Evolutionary conservation across 2,329 filamentous ascomycete species (phyloP), one percentile per base, ranked within the genome.

Genomic region (Fusarium hainanense): DNA sequence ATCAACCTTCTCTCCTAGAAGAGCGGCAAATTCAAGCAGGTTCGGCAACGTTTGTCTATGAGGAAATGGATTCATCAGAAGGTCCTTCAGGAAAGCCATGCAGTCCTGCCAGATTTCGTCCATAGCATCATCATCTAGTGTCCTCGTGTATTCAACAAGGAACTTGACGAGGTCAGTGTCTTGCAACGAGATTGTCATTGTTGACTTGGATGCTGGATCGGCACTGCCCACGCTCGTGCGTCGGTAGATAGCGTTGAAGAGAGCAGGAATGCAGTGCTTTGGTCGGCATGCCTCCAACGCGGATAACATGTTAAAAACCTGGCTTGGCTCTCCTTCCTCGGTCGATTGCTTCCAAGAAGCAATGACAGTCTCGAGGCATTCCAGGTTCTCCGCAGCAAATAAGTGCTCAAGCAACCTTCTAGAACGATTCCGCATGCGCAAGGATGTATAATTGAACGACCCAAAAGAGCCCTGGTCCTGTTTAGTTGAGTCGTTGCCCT

Each of bases 41-140:
- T 91, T 90, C 9, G 96, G 93, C 41, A 99, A 81, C 10, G 94
- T 95, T 76, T 98, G 94, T 58, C 96, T 87, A 81, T 99, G 95
- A 4, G 96, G 96, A 75, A 99, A 93, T 2, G 96, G 97, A 76
- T 99, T 99, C 25, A 91, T 90, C 28, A 99, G 85, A 28, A 99
- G 87, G 77, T 99, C 97, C 68, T 90, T 92, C 64, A 98, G 80
- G 79, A 99, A 99, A 0, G 91, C 88, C 75, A 94, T 93, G 78
- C 95, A 99, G 77, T 99, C 95, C 42, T 90, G 87, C 96, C 96
- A 99, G 50, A 99, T 97, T 80, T 99, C 96, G 75, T 99, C 96
- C 87, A 98, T 95, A 18, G 96, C 92, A 82, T 99, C 96, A 75
- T 99, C 96, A 76, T 99, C 96, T 14, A 98, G 85, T 1, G 94